Percentiles rank a stretch among this genome's conserved stretches.
These are phyloP conservation scores for Trichoderma hamatum DNA, from an alignment of 2,329 filamentous ascomycete species.

Conservation along the genomic window DNA sequence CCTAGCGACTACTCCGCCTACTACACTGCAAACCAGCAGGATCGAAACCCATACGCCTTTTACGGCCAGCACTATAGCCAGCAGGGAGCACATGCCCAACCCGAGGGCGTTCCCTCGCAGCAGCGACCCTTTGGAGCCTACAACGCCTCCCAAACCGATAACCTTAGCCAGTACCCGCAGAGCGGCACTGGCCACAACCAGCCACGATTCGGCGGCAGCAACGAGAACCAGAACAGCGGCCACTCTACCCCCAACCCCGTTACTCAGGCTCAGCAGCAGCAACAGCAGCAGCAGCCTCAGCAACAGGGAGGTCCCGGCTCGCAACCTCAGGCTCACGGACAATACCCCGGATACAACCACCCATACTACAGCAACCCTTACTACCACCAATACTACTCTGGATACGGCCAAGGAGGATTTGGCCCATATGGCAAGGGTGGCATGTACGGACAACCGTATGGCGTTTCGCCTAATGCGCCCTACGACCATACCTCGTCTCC, in stretches of 20 bases:
- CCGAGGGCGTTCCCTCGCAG: slow-evolving; percentile 70
- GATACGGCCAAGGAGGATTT: slow-evolving; percentile 57
- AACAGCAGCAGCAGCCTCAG: slow-evolving; percentile 54
- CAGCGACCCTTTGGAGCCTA: slow-evolving; percentile 81
- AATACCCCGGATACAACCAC: slow-evolving; percentile 58
- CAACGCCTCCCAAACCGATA: slow-evolving; percentile 64
- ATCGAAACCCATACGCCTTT: slow-evolving; percentile 79
- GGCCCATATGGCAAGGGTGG: slow-evolving; percentile 59
- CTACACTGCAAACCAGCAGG: slow-evolving; percentile 75
- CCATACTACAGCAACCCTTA: slow-evolving; percentile 66
- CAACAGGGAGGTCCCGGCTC: slow-evolving; percentile 50
- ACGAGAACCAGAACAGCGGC: slow-evolving; percentile 81
- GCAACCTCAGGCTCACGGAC: slow-evolving; percentile 50
- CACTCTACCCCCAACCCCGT: slow-evolving; percentile 88
- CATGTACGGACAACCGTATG: slow-evolving; percentile 60
- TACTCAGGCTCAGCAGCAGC: slow-evolving; percentile 56
- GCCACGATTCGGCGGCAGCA: slow-evolving; percentile 60
- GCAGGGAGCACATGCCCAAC: slow-evolving; percentile 64
- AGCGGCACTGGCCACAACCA: slow-evolving; percentile 61
- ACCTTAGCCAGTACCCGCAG: slow-evolving; percentile 71
- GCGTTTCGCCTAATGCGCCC: slow-evolving; percentile 58
- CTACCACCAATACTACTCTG: slow-evolving; percentile 63
- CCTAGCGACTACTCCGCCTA: slow-evolving; percentile 82
- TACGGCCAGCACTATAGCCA: slow-evolving; percentile 66
- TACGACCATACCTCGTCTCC: slow-evolving; percentile 60